Base-by-base conservation (phyloP, 1,284 basidiomycete species). In the Rhodotorula sp. region DNA sequence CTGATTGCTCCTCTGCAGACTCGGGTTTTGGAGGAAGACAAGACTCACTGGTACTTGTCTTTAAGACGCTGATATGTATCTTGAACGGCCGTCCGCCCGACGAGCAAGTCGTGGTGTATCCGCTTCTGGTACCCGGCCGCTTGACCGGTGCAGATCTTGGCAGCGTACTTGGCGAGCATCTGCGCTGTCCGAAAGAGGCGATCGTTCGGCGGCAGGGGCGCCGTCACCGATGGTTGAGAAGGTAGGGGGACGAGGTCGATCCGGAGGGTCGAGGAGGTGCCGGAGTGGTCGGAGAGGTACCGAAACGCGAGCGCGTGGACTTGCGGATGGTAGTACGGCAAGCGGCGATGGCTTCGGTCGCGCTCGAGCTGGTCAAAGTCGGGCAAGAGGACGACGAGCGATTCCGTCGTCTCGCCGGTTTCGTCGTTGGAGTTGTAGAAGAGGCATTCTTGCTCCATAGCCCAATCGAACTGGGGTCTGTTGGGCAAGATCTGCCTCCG, bases 61-160 rank as follows among this genome's bases (percentile, higher is more conserved):
- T 95, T 87, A 84, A 98, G 88, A 2, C 87, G 76, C 46, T 94
- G 86, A 77, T 98, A 99, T 6, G 95, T 80, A 79, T 98, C 94
- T 76, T 96, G 94, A 77, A 94, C 97, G 6, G 82, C 80, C 65
- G 92, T 89, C 30, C 90, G 83, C 0, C 88, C 85, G 6, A 96
- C 85, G 24, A 97, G 77, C 22, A 87, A 84, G 79, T 98, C 95
- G 78, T 98, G 95, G 14, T 84, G 78, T 1, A 95, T 89, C 2
- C 93, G 86, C 79, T 97, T 97, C 79, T 87, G 85, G 82, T 96
- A 97, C 60, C 89, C 86, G 2, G 87, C 88, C 73, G 88, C 77
- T 4, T 86, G 85, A 8, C 95, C 94, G 87, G 88, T 91, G 17
- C 90, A 89, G 78, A 96, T 92, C 58, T 91, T 87, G 80, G 93